Evolutionary conservation across 306 rosid genomes (phyloP), one percentile per base, ranked within the genome.

Genomic region (Cotoneaster glaucophyllus): DNA sequence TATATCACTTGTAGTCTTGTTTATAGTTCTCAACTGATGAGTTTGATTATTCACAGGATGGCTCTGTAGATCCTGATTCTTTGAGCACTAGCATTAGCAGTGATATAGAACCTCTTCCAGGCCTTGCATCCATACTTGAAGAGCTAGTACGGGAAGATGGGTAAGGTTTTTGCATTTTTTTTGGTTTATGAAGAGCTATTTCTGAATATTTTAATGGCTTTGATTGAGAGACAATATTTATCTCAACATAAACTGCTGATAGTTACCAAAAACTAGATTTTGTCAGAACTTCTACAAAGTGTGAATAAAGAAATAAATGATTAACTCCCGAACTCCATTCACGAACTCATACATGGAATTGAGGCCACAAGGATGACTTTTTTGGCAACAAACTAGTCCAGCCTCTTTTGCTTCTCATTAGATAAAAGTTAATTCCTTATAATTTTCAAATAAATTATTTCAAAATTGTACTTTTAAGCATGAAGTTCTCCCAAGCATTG

Each of bases 141-240:
- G n/a, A n/a, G n/a, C n/a, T n/a, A n/a, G n/a, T n/a, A n/a, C n/a
- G n/a, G n/a, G n/a, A n/a, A n/a, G n/a, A n/a, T n/a, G n/a, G n/a
- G 67, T 94, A 86, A 86, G 74, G 32, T 64, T 64, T 53, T 59
- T 48, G 37, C 54, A 32, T n/a, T n/a, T 45, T 50, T 9, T 25
- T 44, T 48, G 24, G 19, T 12, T 39, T 24, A 25, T 43, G 17
- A 31, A 57, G 53, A 26, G 12, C 15, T 18, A 6, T 32, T 21
- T 67, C 17, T 61, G 22, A 12, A 15, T 39, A 41, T 9, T 61
- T 12, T 45, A 39, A 19, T 3, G 14, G 4, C 28, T 66, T 56
- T 32, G 19, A 57, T 8, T 72, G 34, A 34, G 39, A 72, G 25
- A 21, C n/a, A 54, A 8, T 18, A 54, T 54, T 54, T 54, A 54